Evolutionary conservation across 2,329 filamentous ascomycete species (phyloP).

Genomic region (Emydomyces testavorans): DNA sequence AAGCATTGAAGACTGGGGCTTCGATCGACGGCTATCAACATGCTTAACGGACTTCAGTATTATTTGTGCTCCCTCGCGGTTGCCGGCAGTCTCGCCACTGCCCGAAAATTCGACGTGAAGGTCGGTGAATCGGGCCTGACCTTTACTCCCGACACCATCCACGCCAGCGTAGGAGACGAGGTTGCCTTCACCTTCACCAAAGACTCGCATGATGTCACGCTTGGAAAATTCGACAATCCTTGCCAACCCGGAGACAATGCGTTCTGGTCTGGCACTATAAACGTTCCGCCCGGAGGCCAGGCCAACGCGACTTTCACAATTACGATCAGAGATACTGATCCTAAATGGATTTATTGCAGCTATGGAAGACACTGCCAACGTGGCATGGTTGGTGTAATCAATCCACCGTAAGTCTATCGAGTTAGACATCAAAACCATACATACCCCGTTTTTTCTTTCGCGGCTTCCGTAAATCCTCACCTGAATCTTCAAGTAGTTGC

Average conservation of each 20-base stretch:
- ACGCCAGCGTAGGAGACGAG: conserved; percentile 12
- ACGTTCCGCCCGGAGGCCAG: conserved; percentile 7
- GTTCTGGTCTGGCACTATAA: conserved; percentile 16
- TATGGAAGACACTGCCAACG: conserved; percentile 40
- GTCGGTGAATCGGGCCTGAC: conserved; percentile 14
- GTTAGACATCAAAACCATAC: not conserved
- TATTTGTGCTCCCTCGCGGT: conserved; percentile 11
- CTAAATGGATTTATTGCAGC: conserved; percentile 44
- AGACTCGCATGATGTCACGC: conserved; percentile 15
- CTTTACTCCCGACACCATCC: conserved; percentile 13
- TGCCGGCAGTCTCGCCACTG: conserved; percentile 10
- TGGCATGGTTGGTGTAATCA: conserved; percentile 44
- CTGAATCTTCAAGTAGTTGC: not conserved
- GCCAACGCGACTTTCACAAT: conserved; percentile 33
- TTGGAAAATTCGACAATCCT: conserved; percentile 13
- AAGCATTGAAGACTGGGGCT: not conserved
- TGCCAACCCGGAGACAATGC: conserved; percentile 10
- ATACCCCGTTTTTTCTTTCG: not conserved
- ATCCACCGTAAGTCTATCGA: conserved; percentile 31
- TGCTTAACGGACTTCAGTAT: not conserved
- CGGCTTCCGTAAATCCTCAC: not conserved
- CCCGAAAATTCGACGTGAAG: conserved; percentile 12
- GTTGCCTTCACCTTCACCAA: conserved; percentile 14
- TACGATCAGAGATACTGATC: conserved; percentile 34
- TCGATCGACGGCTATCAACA: conserved; percentile 1